These are phyloP conservation scores for Leccinum olivaceopallidum DNA, from an alignment of 768 basidiomycete species.

Conservation along the genomic window DNA sequence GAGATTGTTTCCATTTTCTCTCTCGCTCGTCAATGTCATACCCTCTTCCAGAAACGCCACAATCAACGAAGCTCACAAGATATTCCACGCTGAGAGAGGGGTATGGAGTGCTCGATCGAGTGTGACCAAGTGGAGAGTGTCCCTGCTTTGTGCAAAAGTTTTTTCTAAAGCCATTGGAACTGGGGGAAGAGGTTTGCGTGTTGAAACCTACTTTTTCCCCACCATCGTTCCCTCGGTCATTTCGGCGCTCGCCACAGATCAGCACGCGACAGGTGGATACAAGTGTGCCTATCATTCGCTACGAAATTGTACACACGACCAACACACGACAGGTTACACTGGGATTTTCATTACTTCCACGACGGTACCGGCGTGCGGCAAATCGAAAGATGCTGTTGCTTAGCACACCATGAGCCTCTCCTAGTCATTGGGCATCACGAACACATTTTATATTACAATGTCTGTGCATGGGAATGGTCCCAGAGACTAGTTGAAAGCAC, in stretches of 20 bases:
- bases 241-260: not conserved
- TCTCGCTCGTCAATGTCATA: not conserved
- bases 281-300: not conserved
- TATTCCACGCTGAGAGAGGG: not conserved
- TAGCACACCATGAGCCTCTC: not conserved
- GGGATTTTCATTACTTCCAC: not conserved
- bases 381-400: not conserved
- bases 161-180: not conserved
- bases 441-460: not conserved
- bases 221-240: constrained; percentile 6
- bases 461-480: not conserved
- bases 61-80: not conserved
- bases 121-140: not conserved
- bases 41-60: not conserved
- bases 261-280: not conserved
- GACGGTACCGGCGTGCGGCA: not conserved
- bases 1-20: constrained; percentile 7
- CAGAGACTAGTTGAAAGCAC: not conserved
- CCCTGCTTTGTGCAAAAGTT: not conserved
- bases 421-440: not conserved
- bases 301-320: not conserved
- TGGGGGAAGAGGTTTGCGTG: not conserved
- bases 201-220: not conserved
- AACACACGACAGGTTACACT: not conserved
- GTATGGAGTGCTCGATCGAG: not conserved